Evolutionary conservation across 768 basidiomycete genomes (phyloP), one percentile per base, ranked within the genome.

Genomic region (Pseudohyphozyma bogoriensis): DNA sequence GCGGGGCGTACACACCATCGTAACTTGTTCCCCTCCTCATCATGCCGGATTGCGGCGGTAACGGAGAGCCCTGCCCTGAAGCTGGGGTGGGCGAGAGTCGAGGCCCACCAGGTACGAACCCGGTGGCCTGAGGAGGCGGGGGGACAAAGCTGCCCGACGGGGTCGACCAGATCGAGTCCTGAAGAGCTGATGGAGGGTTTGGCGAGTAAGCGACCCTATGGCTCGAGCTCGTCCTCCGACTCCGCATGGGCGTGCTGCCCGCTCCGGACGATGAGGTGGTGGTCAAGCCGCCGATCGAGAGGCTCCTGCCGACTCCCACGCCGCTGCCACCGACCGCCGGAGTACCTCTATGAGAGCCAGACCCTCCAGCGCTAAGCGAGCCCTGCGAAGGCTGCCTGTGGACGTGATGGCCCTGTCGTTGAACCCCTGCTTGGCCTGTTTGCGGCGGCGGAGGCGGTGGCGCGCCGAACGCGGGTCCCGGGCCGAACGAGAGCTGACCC

Each of bases 201-300:
- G 61, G 47, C 33, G 64, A 60, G 64, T 65, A 61, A 42, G 35
- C 51, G 58, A 64, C 56, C n/a, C 28, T 22, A 44, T n/a, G n/a
- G n/a, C n/a, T n/a, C n/a, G n/a, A n/a, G n/a, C n/a, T n/a, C n/a
- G n/a, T n/a, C n/a, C n/a, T n/a, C n/a, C n/a, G n/a, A n/a, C n/a
- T n/a, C n/a, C n/a, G n/a, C n/a, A n/a, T n/a, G n/a, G n/a, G n/a
- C n/a, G n/a, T n/a, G n/a, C n/a, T n/a, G n/a, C n/a, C n/a, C n/a
- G n/a, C n/a, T n/a, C n/a, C n/a, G n/a, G n/a, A n/a, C n/a, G n/a
- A n/a, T n/a, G n/a, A n/a, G n/a, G n/a, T n/a, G n/a, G n/a, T n/a
- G n/a, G n/a, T n/a, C n/a, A n/a, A n/a, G n/a, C n/a, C n/a, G n/a
- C 42, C 42, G 3, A 49, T 49, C 4, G 47, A 49, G 24, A 49